A percentile compares a stretch with the other conserved stretches of the same genome.
Evolutionary conservation across 2,329 filamentous ascomycete genomes (phyloP).

Genomic region (Fusarium siculi): DNA sequence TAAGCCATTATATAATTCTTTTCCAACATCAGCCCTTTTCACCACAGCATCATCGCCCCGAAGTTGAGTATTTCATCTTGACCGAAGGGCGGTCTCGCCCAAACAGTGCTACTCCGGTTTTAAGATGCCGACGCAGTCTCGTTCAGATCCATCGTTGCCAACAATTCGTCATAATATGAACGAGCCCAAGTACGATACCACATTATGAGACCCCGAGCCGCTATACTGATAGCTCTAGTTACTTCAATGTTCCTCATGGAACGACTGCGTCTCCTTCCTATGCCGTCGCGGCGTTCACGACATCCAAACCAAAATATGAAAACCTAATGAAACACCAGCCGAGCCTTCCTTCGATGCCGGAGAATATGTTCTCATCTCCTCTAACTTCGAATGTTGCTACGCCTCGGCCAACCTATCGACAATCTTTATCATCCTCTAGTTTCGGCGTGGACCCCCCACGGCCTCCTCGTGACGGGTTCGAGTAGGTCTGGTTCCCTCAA

Average conservation of each 20-base stretch:
- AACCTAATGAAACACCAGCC: conserved; percentile 30
- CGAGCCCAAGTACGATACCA: conserved; percentile 41
- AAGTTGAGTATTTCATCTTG: not conserved
- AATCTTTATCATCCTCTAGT: conserved; percentile 16
- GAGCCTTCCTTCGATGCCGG: conserved; percentile 27
- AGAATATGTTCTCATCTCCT: conserved; percentile 8
- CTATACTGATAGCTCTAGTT: conserved; percentile 38
- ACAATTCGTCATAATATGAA: conserved; percentile 5
- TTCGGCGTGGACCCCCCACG: conserved; percentile 63
- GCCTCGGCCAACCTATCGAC: not conserved
- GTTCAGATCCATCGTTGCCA: conserved; percentile 24
- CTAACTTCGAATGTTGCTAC: conserved; percentile 2
- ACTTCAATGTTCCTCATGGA: conserved; percentile 46
- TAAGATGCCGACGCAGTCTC: conserved; percentile 36
- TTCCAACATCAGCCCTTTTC: not conserved
- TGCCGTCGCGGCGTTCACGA: conserved; percentile 3
- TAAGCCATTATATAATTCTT: not conserved
- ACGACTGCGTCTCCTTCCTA: conserved; percentile 29
- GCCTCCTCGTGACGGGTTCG: conserved; percentile 62
- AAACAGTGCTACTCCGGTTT: not conserved
- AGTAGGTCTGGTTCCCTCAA: conserved; percentile 72
- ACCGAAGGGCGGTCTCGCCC: not conserved
- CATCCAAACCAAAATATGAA: conserved; percentile 15
- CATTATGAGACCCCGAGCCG: accelerated
- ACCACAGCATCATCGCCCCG: not conserved